phyloP scores from a whole-genome alignment of 257 asterid species.

The Henckelia pumila region DNA sequence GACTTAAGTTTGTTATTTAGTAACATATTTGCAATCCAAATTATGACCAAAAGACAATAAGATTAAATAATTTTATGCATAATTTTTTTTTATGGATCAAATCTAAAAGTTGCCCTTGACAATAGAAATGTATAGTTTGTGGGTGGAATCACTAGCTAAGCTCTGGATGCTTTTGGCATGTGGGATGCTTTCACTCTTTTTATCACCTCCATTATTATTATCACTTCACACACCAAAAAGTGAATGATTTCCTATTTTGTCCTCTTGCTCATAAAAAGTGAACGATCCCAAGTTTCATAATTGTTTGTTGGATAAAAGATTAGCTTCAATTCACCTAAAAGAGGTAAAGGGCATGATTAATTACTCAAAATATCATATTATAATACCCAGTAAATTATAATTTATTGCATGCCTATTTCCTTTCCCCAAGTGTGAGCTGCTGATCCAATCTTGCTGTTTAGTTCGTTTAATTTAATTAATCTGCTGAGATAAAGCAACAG shows the following conservation, averaged over 20 bases:
- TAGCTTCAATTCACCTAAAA: neutral
- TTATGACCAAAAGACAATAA: too few relatives aligned
- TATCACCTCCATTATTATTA: constrained; percentile 17
- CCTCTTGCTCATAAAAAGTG: constrained; percentile 27
- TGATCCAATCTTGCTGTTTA: neutral
- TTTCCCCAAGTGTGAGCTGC: neutral
- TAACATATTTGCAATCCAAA: too few relatives aligned
- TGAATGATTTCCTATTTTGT: constrained; percentile 23
- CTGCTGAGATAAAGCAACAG: neutral
- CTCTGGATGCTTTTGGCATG: constrained; percentile 29
- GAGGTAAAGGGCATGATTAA: neutral
- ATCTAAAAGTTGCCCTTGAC: too few relatives aligned
- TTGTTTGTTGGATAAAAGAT: neutral
- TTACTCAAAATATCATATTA: neutral
- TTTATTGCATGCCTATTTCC: neutral
- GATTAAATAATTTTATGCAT: too few relatives aligned
- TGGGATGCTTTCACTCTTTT: constrained; percentile 33
- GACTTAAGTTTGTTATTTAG: too few relatives aligned
- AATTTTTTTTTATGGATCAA: too few relatives aligned
- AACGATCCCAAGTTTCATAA: constrained; percentile 31
- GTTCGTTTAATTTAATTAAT: too few relatives aligned
- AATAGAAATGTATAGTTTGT: constrained; percentile 23
- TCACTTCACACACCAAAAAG: constrained; percentile 10
- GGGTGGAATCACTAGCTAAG: constrained; percentile 7
- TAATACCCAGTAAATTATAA: too few relatives aligned